These are phyloP conservation scores for Trichosporon sp. DNA, from an alignment of 1,284 basidiomycete species.

Conservation along the genomic window DNA sequence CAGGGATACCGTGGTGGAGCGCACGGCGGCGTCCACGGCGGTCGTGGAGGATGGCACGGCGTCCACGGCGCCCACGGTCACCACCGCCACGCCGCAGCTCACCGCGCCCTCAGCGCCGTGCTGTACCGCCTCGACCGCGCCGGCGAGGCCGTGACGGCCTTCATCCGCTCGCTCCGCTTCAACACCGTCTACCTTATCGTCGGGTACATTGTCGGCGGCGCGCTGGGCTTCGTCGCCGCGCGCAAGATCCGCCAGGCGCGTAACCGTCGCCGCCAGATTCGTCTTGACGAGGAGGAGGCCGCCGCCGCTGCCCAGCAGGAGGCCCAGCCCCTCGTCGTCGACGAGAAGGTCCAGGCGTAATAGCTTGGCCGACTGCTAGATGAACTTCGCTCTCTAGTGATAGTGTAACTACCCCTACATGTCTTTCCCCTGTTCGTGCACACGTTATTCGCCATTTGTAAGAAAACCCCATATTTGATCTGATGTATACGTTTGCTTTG, in stretches of 20 bases:
- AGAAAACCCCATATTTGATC: neutral
- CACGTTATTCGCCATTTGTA: too few relatives aligned
- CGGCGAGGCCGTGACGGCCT: neutral
- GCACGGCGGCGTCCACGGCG: neutral
- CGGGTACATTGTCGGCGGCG: neutral
- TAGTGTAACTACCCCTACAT: too few relatives aligned
- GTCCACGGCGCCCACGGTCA: neutral
- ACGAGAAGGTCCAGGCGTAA: neutral
- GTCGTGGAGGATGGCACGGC: neutral
- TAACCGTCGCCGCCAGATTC: neutral
- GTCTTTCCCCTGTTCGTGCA: too few relatives aligned
- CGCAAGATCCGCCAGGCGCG: neutral
- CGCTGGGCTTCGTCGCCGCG: neutral
- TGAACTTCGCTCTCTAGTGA: too few relatives aligned
- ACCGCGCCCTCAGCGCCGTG: neutral
- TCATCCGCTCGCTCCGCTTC: neutral
- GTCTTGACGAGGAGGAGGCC: neutral
- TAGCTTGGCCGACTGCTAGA: too few relatives aligned
- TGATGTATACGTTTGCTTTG: neutral
- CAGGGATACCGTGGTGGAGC: too few relatives aligned
- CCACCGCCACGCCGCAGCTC: neutral
- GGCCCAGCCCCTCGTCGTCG: neutral
- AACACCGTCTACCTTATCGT: neutral
- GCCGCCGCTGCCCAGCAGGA: too few relatives aligned
- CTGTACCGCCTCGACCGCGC: neutral